Conservation (phyloP, 1,139 yeast genomes). For the Saccharomycopsis hybrid region DNA sequence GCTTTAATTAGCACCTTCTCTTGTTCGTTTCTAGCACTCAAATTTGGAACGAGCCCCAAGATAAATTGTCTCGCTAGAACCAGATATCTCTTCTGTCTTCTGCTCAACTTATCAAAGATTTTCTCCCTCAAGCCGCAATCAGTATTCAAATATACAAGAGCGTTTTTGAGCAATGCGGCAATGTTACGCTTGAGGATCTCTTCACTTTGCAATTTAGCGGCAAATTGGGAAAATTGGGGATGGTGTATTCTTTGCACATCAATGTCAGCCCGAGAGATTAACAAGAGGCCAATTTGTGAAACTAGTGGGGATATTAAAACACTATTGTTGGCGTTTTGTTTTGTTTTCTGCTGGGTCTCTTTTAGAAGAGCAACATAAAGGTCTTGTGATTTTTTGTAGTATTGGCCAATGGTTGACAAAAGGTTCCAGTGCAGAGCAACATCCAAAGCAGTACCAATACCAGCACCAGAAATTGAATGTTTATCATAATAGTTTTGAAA, state of each 20-base stretch:
- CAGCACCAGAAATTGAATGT: slow-evolving; percentile 23
- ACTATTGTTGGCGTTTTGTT: slow-evolving; percentile 25
- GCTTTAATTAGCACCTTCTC: slow-evolving; percentile 23
- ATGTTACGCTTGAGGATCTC: slow-evolving; percentile 33
- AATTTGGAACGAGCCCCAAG: slow-evolving; percentile 24
- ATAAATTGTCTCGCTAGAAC: slow-evolving; percentile 25
- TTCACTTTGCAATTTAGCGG: slow-evolving; percentile 29
- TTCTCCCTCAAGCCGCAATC: slow-evolving; percentile 46
- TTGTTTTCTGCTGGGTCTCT: slow-evolving; percentile 21
- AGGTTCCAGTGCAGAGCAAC: slow-evolving; percentile 33
- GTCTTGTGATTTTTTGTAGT: slow-evolving; percentile 39
- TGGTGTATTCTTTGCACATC: slow-evolving; percentile 35
- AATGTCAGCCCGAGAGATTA: slow-evolving; percentile 43
- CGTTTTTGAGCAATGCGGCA: slow-evolving; percentile 38
- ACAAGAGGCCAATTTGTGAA: slow-evolving; percentile 36
- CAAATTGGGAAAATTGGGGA: not conserved
- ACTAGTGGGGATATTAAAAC: slow-evolving; percentile 36
- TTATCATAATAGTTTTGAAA: slow-evolving; percentile 35
- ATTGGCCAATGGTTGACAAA: slow-evolving; percentile 31
- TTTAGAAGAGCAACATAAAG: slow-evolving; percentile 25
- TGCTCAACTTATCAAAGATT: slow-evolving; percentile 34
- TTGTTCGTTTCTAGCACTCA: slow-evolving; percentile 17
- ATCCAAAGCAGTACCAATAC: slow-evolving; percentile 6
- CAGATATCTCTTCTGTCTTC: slow-evolving; percentile 30
- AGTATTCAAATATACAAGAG: slow-evolving; percentile 37